phyloP scores from a whole-genome alignment of 1,284 basidiomycete genomes.

The Sporisorium iseilematis-ciliati region DNA sequence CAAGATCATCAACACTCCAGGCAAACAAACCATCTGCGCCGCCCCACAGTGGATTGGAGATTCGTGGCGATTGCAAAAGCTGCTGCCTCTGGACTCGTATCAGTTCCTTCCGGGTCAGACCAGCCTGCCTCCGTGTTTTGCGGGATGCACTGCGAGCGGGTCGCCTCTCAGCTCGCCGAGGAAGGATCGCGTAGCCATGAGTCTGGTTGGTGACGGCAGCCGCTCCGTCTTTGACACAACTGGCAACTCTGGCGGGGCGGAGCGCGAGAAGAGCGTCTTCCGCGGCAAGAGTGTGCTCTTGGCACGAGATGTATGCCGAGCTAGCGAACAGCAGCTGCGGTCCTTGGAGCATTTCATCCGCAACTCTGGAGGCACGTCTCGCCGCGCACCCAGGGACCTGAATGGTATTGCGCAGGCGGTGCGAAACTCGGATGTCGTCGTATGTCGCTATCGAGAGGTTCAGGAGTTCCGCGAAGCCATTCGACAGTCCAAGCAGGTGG shows the following conservation, averaged over 20 bases:
- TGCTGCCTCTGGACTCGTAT: constrained; percentile 76
- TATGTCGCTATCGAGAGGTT: constrained; percentile 79
- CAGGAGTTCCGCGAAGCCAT: constrained; percentile 80
- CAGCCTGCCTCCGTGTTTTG: constrained; percentile 48
- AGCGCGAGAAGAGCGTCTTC: constrained; percentile 25
- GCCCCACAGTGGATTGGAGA: constrained; percentile 88
- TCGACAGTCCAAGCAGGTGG: constrained; percentile 76
- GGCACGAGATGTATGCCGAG: constrained; percentile 49
- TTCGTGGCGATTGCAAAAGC: constrained; percentile 76
- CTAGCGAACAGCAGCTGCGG: constrained; percentile 67
- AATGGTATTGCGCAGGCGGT: constrained; percentile 55
- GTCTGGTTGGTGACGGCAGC: constrained; percentile 13
- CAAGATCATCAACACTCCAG: constrained; percentile 73
- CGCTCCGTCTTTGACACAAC: neutral
- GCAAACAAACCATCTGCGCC: constrained; percentile 75
- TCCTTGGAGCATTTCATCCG: constrained; percentile 68
- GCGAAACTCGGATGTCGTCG: constrained; percentile 75
- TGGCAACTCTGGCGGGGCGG: constrained; percentile 4
- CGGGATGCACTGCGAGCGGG: constrained; percentile 30
- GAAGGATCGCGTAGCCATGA: constrained; percentile 34
- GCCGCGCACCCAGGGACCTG: constrained; percentile 40
- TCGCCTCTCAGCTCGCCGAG: constrained; percentile 42
- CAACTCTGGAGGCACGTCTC: constrained; percentile 34
- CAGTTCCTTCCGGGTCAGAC: constrained; percentile 76
- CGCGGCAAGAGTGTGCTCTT: constrained; percentile 47